These are phyloP conservation scores for Arctostaphylos glauca DNA, from an alignment of 148 eudicot species.

Conservation along the genomic window DNA sequence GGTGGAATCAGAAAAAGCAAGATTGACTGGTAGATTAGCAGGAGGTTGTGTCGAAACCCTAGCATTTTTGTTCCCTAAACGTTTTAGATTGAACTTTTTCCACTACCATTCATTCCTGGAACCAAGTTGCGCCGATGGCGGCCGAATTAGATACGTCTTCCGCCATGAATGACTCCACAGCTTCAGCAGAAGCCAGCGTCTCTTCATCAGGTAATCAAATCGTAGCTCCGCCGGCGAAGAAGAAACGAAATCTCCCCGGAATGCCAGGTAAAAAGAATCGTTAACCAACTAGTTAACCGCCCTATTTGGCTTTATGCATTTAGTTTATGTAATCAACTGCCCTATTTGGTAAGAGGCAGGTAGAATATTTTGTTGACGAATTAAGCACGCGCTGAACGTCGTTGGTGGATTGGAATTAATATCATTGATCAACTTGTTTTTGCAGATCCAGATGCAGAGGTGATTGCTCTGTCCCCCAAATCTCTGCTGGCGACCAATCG, in stretches of 20 bases:
- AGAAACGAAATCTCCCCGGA: conserved; percentile 19
- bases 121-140: conserved; percentile 33
- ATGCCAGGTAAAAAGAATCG: conserved; percentile 12
- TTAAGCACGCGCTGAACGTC: no score
- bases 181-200: conserved; percentile 63
- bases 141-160: conserved; percentile 50
- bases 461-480: conserved; percentile 23
- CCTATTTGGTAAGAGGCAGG: no score
- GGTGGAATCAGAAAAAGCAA: conserved; percentile 24
- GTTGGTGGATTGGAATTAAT: no score
- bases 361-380: no score
- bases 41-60: conserved; percentile 22
- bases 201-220: conserved; percentile 44
- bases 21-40: conserved; percentile 63
- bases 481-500: conserved; percentile 18
- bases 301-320: no score
- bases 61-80: background rate
- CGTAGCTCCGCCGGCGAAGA: background rate
- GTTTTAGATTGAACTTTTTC: conserved; percentile 9
- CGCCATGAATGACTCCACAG: conserved; percentile 50
- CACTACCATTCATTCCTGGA: conserved; percentile 22
- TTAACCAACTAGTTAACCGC: no score
- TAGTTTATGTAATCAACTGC: no score
- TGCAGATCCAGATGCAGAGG: conserved; percentile 22
- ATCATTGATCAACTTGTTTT: background rate